A percentile compares a stretch with the other conserved stretches of the same genome.
These are phyloP conservation scores for Penicillium brasilianum DNA, from an alignment of 2,329 filamentous ascomycete genomes.

Conservation along the genomic window DNA sequence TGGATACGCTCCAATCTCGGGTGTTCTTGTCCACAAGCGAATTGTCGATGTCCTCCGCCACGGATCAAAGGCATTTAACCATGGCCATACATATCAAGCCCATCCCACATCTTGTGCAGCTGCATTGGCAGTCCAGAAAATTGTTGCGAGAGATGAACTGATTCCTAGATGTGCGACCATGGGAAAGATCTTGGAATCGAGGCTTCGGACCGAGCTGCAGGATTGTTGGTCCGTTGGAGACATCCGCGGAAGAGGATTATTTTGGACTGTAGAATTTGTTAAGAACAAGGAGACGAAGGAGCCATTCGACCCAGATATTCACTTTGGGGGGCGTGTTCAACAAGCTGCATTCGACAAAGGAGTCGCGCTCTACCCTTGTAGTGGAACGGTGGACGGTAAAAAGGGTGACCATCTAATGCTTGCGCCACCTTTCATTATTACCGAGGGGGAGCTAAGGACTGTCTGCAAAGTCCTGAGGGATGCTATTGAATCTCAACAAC, in stretches of 20 bases:
- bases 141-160: background rate
- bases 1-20: background rate
- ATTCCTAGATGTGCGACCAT: background rate
- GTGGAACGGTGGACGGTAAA: background rate
- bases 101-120: conserved; percentile 1
- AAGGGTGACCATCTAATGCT: background rate
- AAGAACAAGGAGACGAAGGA: conserved; percentile 1
- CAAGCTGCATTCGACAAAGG: background rate
- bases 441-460: background rate
- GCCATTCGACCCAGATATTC: background rate
- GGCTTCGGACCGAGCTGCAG: background rate
- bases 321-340: background rate
- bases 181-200: background rate
- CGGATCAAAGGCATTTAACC: background rate
- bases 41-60: background rate
- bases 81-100: conserved; percentile 2
- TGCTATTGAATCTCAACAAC: background rate
- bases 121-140: conserved; percentile 3
- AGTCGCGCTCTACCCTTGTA: background rate
- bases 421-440: background rate
- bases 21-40: background rate
- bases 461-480: background rate
- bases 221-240: conserved; percentile 4
- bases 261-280: background rate
- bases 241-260: background rate